Evolutionary conservation across 2,329 filamentous ascomycete genomes (phyloP).

Genomic region (Fusarium hainanense): DNA sequence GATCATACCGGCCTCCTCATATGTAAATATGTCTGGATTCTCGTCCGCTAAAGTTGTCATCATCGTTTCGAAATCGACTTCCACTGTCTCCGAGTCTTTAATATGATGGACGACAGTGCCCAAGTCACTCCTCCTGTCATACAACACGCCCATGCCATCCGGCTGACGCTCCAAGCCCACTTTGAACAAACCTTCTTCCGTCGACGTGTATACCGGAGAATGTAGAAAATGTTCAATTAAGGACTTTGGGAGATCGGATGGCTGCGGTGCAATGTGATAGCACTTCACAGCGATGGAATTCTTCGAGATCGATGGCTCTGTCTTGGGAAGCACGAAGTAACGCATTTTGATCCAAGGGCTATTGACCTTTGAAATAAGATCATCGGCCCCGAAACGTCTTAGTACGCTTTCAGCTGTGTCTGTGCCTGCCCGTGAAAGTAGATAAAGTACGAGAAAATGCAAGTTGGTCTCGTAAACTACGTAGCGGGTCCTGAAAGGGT

Average conservation of each 20-base stretch:
- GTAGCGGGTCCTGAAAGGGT: too few species aligned
- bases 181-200: neutral
- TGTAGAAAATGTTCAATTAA: neutral
- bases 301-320: too few species aligned
- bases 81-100: neutral
- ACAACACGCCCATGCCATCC: fast-evolving
- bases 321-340: neutral
- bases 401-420: fast-evolving
- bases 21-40: neutral
- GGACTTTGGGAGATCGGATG: neutral
- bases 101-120: neutral
- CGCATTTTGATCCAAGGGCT: neutral
- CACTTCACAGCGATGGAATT: neutral
- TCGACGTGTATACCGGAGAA: neutral
- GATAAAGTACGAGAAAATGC: neutral
- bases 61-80: neutral
- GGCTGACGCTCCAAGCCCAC: fast-evolving
- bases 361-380: neutral
- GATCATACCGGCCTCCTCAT: neutral
- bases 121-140: fast-evolving
- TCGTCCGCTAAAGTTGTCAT: neutral
- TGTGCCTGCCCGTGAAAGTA: neutral
- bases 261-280: neutral
- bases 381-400: fast-evolving
- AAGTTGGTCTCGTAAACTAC: neutral